phyloP scores from a whole-genome alignment of 441 rosid species.

The Breynia disticha region DNA sequence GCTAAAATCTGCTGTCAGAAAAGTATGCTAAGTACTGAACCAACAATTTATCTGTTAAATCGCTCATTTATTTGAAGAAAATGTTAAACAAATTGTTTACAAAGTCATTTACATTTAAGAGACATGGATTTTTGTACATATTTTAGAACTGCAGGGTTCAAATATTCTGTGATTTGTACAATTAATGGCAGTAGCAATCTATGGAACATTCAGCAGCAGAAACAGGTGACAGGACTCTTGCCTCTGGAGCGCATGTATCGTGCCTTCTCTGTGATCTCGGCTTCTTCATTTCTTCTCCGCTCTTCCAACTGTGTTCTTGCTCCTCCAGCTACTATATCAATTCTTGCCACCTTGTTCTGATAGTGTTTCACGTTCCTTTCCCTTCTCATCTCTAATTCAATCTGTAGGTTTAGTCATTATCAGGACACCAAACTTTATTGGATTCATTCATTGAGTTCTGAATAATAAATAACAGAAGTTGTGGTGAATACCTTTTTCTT shows the following conservation, averaged over 20 bases:
- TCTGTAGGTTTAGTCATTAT: slow-evolving; percentile 27
- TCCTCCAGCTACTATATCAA: slow-evolving; percentile 43
- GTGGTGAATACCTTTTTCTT: slow-evolving; percentile 38
- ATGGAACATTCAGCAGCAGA: slow-evolving; percentile 36
- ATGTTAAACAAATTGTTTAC: no score
- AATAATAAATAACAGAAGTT: neutral
- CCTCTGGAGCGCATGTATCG: slow-evolving; percentile 31
- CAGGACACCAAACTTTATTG: neutral
- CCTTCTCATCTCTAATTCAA: slow-evolving; percentile 49
- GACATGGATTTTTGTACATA: neutral
- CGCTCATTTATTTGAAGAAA: no score
- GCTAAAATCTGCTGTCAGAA: no score
- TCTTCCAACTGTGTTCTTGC: slow-evolving; percentile 58
- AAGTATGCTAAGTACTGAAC: no score
- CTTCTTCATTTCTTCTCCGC: slow-evolving; percentile 43
- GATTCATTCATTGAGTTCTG: neutral
- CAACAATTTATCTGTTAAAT: no score
- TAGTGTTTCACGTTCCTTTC: slow-evolving; percentile 35
- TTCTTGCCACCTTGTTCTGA: slow-evolving; percentile 44
- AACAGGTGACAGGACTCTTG: slow-evolving; percentile 31
- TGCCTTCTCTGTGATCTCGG: slow-evolving; percentile 36
- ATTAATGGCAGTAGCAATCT: neutral
- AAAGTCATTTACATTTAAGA: no score
- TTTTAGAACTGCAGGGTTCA: neutral
- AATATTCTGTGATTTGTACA: neutral